A percentile compares a stretch with the other conserved stretches of the same genome.
Evolutionary conservation across 192 early-diverging fungal genomes (phyloP).

Genomic region (Thamnidium elegans): DNA sequence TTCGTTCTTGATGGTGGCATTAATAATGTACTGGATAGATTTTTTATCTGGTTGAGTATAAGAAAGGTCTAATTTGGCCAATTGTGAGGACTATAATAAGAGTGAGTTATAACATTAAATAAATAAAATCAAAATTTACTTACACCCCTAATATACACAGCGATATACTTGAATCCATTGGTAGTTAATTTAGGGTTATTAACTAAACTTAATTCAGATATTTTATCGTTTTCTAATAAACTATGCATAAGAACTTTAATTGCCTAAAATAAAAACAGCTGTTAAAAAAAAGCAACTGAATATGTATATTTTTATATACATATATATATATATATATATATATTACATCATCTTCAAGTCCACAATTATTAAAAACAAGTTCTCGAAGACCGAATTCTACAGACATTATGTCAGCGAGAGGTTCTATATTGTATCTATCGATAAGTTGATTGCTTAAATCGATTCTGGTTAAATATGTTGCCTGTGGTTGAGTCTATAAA

Average conservation of each 20-base stretch:
- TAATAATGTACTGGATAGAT: slow-evolving; percentile 60
- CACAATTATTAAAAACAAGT: slow-evolving; percentile 67
- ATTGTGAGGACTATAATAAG: slow-evolving; percentile 49
- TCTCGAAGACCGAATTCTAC: slow-evolving; percentile 70
- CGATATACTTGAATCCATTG: slow-evolving; percentile 72
- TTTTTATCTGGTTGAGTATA: slow-evolving; percentile 68
- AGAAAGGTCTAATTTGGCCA: slow-evolving; percentile 69
- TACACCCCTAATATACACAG: slow-evolving; percentile 69
- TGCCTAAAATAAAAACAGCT: slow-evolving; percentile 34
- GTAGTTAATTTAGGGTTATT: slow-evolving; percentile 67
- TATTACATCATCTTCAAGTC: slow-evolving; percentile 69
- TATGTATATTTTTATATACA: not conserved
- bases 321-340: no score
- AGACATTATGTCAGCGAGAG: slow-evolving; percentile 73
- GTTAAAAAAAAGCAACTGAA: no score
- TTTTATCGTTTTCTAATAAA: slow-evolving; percentile 61
- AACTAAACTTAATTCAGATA: slow-evolving; percentile 64
- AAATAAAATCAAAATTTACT: not conserved
- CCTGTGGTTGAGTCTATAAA: slow-evolving; percentile 20
- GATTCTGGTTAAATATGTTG: slow-evolving; percentile 12
- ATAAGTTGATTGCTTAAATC: slow-evolving; percentile 43
- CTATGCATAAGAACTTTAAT: slow-evolving; percentile 69
- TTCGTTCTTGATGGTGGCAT: slow-evolving; percentile 45
- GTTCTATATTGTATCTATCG: slow-evolving; percentile 53
- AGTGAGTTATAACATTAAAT: not conserved